Base-by-base conservation (phyloP, 2,329 filamentous ascomycete species). In the Coniochaeta sp. region DNA sequence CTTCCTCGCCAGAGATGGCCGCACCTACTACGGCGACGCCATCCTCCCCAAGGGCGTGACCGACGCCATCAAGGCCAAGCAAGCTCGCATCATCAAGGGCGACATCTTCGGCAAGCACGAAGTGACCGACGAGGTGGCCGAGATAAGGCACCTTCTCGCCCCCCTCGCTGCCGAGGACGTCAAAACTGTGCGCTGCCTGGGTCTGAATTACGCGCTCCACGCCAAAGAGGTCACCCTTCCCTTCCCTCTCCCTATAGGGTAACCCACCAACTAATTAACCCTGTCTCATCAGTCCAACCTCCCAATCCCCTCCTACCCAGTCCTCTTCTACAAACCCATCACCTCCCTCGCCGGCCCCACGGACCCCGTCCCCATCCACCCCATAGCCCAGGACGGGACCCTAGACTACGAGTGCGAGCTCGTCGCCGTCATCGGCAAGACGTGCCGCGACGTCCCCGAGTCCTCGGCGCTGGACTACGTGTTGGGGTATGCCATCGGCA, bases 351-450 rank as follows among this genome's bases (percentile, higher is more conserved):
- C 77, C 0, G 86, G 85, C 2, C 86, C 86, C 0, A 72, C 67
- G 2, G 83, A 87, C 58, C 72, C 82, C 1, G 85, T 90, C 50
- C 85, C 85, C 2, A 74, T 92, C 31, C 79, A 82, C 20, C 61
- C 68, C 2, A 70, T 87, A 54, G 86, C 85, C 0, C 87, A 90
- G 66, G 75, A 84, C 55, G 74, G 74, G 47, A 71, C 72, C n/a
- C 70, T 89, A 16, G 88, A 91, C 68, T 91, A 91, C 67, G 88
- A 92, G 69, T 89, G 86, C 64, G 88, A 92, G 69, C 76, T 92
- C 6, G 85, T 90, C 13, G 75, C 82, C 32, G 73, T 91, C 8
- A 89, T 91, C 56, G 85, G 86, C 22, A 85, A 83, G 66, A 71
- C 78, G 54, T 85, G 82, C 54, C 68, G 72, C 40, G 77, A 90